Evolutionary conservation across 116 monocot genomes (phyloP), one percentile per base, ranked within the genome.

Genomic region (Dioscorea cayenensis): DNA sequence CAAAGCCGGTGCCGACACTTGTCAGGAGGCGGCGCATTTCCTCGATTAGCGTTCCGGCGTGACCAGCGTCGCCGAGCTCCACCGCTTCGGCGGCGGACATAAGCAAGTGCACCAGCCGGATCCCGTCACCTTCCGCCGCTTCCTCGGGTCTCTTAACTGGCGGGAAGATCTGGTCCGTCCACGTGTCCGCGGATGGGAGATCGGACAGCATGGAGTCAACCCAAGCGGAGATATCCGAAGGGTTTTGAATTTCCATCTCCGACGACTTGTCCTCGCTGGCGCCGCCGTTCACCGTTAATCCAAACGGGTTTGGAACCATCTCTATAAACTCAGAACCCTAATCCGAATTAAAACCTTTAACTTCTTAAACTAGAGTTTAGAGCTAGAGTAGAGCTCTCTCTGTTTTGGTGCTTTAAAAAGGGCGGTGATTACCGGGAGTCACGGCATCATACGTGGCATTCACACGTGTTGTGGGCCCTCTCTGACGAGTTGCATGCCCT

Each of bases 31-130:
- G 14, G 55, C 51, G 51, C 55, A 70, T 70, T 29, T 70, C 70
- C 7, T 70, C 70, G 19, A 70, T 10, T 20, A 70, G 5, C 19
- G 6, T 7, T 7, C 70, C 21, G 23, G 70, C 70, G 17, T 29
- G 14, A 7, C 52, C 29, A 2, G 58, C 23, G 21, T 70, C 70
- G 29, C 55, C 70, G 21, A 28, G 25, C 17, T 70, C 18, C 6
- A 70, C 58, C 10, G 70, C 21, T 16, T 70, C 32, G 0, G 58
- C 58, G 29, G 55, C 58, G 3, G 29, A 29, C 70, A 70, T 70
- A 3, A 70, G 70, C 16, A 70, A 14, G 58, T 70, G 70, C 6
- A 70, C 58, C 16, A 70, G 32, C 32, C 70, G 52, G 58, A 70
- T 70, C 32, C 70, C 70, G 28, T 52, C 55, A 14, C 58, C 63